phyloP scores from a whole-genome alignment of 2,329 filamentous ascomycete species.

The Hortaea werneckii region DNA sequence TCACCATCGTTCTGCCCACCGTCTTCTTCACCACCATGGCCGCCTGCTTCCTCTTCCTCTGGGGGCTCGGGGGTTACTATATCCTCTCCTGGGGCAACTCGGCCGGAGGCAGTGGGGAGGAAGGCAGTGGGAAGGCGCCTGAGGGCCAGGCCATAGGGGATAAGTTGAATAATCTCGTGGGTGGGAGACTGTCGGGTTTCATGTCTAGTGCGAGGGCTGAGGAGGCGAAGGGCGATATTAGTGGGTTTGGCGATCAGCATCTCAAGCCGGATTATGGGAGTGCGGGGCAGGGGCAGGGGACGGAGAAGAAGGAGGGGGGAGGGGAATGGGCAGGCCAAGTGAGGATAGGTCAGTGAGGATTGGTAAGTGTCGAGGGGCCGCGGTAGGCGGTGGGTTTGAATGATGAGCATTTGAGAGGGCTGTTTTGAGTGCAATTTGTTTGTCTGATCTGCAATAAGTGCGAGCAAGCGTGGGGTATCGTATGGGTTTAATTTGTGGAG shows the following conservation, averaged over 20 bases:
- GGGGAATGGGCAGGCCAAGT: too few relatives aligned
- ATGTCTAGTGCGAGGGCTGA: slow-evolving; percentile 14
- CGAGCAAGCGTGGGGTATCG: too few relatives aligned
- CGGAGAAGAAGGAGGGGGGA: background rate
- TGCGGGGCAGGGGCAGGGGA: slow-evolving; percentile 1
- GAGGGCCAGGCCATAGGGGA: slow-evolving; percentile 30
- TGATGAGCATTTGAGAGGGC: too few relatives aligned
- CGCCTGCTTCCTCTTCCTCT: slow-evolving; percentile 57
- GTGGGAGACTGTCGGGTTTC: slow-evolving; percentile 28
- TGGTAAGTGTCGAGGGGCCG: too few relatives aligned
- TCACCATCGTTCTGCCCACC: slow-evolving; percentile 58
- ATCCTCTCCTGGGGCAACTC: slow-evolving; percentile 31
- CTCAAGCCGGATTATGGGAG: slow-evolving; percentile 1
- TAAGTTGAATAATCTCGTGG: slow-evolving; percentile 30
- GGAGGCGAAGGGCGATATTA: slow-evolving; percentile 9
- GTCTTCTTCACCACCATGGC: slow-evolving; percentile 55
- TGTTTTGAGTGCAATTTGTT: too few relatives aligned
- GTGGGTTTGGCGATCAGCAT: slow-evolving; percentile 8
- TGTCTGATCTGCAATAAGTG: too few relatives aligned
- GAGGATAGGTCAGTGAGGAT: too few relatives aligned
- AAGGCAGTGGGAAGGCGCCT: slow-evolving; percentile 7
- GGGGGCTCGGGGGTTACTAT: slow-evolving; percentile 52
- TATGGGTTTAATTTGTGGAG: too few relatives aligned
- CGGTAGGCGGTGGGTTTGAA: too few relatives aligned
- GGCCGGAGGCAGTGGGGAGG: slow-evolving; percentile 8